Evolutionary conservation across 192 early-diverging fungal genomes (phyloP).

Genomic region (Backusella parvicylindrica): DNA sequence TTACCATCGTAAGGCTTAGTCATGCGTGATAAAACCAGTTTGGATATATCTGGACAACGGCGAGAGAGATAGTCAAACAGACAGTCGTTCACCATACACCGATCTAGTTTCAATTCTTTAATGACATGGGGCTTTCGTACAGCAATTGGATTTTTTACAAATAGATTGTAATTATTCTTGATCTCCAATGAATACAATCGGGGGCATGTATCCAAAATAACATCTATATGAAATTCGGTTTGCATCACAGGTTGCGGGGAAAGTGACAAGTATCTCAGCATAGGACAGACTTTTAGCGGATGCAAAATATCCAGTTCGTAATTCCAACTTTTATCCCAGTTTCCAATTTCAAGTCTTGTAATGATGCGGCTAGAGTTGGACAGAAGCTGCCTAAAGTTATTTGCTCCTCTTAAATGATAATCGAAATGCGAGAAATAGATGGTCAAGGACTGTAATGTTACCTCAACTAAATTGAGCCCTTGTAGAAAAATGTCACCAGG

Average conservation of each 20-base stretch:
- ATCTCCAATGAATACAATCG: background rate
- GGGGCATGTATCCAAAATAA: background rate
- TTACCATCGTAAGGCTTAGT: slow-evolving; percentile 7
- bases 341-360: background rate
- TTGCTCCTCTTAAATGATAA: slow-evolving; percentile 1
- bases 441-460: background rate
- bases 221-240: slow-evolving; percentile 8
- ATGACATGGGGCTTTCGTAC: background rate
- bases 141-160: background rate
- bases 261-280: background rate
- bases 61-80: background rate
- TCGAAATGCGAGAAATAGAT: slow-evolving; percentile 2
- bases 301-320: background rate
- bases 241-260: background rate
- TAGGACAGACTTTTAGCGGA: background rate
- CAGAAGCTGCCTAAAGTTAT: background rate
- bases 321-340: slow-evolving; percentile 10
- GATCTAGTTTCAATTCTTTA: background rate
- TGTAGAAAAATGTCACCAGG: background rate
- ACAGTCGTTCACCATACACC: background rate
- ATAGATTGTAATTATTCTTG: background rate
- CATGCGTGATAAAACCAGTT: background rate
- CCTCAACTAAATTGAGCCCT: background rate
- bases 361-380: background rate
- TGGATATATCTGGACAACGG: background rate